Base-by-base conservation (phyloP, 139 green algal genomes). In the Picochlorum costavermella region DNA sequence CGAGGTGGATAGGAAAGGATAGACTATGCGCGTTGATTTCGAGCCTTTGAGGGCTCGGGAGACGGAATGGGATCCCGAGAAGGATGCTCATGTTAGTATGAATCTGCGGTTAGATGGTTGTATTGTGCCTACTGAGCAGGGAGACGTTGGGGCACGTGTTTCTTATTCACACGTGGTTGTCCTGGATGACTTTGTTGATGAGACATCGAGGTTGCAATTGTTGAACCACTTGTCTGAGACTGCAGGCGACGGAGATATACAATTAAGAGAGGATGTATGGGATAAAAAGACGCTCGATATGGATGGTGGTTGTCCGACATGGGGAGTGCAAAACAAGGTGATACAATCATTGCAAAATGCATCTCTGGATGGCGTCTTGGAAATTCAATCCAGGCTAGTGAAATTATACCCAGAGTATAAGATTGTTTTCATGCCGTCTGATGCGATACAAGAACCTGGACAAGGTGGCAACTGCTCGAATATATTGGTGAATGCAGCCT, bases 401-500 rank as follows among this genome's bases (percentile, higher is more conserved):
- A 60, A 57, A 63, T 76, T 95, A 6, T 94, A 90, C 56, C 83
- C 87, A 9, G 80, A 91, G 29, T 73, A 62, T 11, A 46, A 76
- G 50, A 88, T 94, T 13, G 72, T 75, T 3, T 82, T 88, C 71
- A 84, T 94, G 80, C 87, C 87, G 2, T 83, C 81, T 0, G 61
- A 87, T 2, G 49, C 58, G 6, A 90, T 90, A 17, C 85, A 92
- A 70, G 40, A 12, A 45, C 16, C 5, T 13, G 12, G n/a, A 53
- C 16, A 53, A 23, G n/a, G 46, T 53, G n/a, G n/a, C n/a, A 20
- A 90, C 64, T 93, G 86, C 63, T 62, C 74, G 25, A 68, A 66
- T 36, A 87, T 92, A 64, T 68, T 96, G n/a, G 89, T 81, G 11
- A 96, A 94, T 64, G 88, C 88, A 1, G 81, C 88, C 23, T 70